These are phyloP conservation scores for Yamadazyma kanchanaburiensis DNA, from an alignment of 1,139 yeast genomes.

Conservation along the genomic window DNA sequence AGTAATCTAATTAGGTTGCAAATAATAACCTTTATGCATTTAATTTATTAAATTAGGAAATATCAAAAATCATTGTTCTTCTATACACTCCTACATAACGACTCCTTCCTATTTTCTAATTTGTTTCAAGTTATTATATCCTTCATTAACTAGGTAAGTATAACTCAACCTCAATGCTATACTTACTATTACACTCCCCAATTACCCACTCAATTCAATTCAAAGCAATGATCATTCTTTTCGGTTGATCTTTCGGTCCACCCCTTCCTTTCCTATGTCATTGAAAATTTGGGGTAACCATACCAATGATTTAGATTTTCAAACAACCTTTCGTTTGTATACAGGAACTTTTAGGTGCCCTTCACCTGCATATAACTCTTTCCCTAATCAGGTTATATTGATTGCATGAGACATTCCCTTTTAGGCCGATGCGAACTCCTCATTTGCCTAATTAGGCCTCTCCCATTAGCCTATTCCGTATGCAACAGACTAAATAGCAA, in stretches of 20 bases:
- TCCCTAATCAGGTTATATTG: constrained; percentile 21
- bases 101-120: constrained; percentile 1
- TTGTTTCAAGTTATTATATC: background rate
- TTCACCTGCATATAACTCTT: constrained; percentile 3
- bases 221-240: background rate
- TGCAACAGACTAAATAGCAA: background rate
- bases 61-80: constrained; percentile 3
- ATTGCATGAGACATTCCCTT: constrained; percentile 16
- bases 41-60: constrained; percentile 9
- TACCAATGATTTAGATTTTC: constrained; percentile 2
- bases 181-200: constrained; percentile 1
- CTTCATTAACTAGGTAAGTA: background rate
- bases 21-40: constrained; percentile 5
- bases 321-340: background rate
- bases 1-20: constrained; percentile 4
- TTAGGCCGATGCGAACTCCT: constrained; percentile 18
- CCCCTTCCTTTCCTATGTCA: too few species aligned
- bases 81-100: constrained; percentile 4
- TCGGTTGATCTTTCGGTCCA: background rate
- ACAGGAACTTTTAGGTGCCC: background rate
- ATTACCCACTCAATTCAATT: constrained; percentile 1
- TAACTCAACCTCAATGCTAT: too few species aligned
- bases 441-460: constrained; percentile 21
- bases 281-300: constrained; percentile 8
- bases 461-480: background rate